A percentile compares a stretch with the other conserved stretches of the same genome.
Conservation (phyloP, 2,329 filamentous ascomycete genomes). For the Aspergillus chevalieri region DNA sequence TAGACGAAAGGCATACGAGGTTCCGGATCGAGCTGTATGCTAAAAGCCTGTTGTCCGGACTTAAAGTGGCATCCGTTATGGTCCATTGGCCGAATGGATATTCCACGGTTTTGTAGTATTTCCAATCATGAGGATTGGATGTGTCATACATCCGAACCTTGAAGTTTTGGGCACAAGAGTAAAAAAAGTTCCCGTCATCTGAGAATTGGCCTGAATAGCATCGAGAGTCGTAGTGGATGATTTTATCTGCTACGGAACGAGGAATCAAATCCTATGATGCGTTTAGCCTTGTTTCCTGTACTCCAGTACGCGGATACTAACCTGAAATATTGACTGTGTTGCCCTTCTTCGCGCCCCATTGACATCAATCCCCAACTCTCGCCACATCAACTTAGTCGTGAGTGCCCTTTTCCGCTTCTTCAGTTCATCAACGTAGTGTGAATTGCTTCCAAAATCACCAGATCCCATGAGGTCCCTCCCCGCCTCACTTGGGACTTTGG, state of each 20-base stretch:
- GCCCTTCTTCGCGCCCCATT: slow-evolving; percentile 53
- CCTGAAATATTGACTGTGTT: slow-evolving; percentile 65
- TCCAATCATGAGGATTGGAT: slow-evolving; percentile 90
- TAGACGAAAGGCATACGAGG: slow-evolving; percentile 77
- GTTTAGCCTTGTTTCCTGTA: neutral
- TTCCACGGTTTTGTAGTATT: slow-evolving; percentile 82
- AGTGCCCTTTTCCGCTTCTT: slow-evolving; percentile 56
- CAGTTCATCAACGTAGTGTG: slow-evolving; percentile 46
- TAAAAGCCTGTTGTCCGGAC: slow-evolving; percentile 83
- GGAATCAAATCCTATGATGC: slow-evolving; percentile 64
- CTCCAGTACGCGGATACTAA: slow-evolving; percentile 26
- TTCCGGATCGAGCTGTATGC: slow-evolving; percentile 87
- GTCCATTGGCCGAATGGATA: slow-evolving; percentile 93
- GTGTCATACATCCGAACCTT: slow-evolving; percentile 96
- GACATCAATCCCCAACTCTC: slow-evolving; percentile 68
- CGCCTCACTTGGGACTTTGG: slow-evolving; percentile 75
- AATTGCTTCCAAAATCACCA: slow-evolving; percentile 69
- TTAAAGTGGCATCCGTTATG: slow-evolving; percentile 85
- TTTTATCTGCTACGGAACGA: slow-evolving; percentile 68
- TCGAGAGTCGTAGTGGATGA: slow-evolving; percentile 77
- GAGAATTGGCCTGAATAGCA: slow-evolving; percentile 97
- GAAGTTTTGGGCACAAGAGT: slow-evolving; percentile 85
- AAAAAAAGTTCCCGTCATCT: slow-evolving; percentile 96
- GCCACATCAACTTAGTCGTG: slow-evolving; percentile 66
- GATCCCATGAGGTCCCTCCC: slow-evolving; percentile 74